phyloP scores from a whole-genome alignment of 148 eudicot species.

The Chenopodium album region DNA sequence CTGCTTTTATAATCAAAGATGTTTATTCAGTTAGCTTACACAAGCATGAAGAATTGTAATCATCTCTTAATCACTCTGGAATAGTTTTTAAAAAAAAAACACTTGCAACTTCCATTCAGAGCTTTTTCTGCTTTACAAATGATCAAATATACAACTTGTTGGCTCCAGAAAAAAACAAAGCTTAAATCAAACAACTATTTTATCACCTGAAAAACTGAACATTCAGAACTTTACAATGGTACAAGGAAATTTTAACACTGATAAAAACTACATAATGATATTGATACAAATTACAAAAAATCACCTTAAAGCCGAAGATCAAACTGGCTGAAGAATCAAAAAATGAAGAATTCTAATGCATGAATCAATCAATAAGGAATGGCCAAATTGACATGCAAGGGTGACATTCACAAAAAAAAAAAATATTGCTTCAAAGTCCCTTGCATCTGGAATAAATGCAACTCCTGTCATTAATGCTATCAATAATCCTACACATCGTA shows the following conservation, averaged over 20 bases:
- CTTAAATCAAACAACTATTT: background rate
- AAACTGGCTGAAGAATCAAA: constrained; percentile 41
- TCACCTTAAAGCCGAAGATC: constrained; percentile 34
- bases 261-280: constrained; percentile 22
- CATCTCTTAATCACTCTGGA: background rate
- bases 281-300: constrained; percentile 31
- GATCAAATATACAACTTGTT: background rate
- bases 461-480: constrained; percentile 4
- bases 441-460: constrained; percentile 25
- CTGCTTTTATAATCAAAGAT: too few species aligned
- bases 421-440: constrained; percentile 25
- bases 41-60: background rate
- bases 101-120: background rate
- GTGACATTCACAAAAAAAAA: constrained; percentile 15
- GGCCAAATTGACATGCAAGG: constrained; percentile 27
- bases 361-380: constrained; percentile 38
- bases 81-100: background rate
- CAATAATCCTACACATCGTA: constrained; percentile 52
- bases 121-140: background rate
- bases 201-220: constrained; percentile 22
- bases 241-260: constrained; percentile 13
- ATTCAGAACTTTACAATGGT: constrained; percentile 32
- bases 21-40: too few species aligned
- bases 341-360: constrained; percentile 34
- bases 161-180: too few species aligned